Evolutionary conservation across 2,329 filamentous ascomycete genomes (phyloP).

Genomic region (Beauveria brongniartii): DNA sequence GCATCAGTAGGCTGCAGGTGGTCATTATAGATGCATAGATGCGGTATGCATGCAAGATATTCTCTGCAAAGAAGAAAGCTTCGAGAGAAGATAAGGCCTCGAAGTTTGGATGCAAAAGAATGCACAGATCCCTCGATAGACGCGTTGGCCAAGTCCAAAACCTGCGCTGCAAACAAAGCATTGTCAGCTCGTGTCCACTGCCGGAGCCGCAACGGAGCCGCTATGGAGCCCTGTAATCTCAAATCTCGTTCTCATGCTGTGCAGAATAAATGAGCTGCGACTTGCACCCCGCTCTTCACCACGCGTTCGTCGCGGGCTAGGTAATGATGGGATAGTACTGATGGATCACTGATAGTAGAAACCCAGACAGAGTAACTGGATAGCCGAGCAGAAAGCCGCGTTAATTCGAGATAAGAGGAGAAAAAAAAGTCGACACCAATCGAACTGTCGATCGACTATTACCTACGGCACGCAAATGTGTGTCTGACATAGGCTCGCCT

Average conservation of each 20-base stretch:
- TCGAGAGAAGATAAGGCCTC: not conserved
- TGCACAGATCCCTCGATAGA: not conserved
- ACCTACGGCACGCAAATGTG: not conserved
- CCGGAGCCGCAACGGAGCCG: conserved; percentile 4
- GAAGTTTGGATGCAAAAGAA: not conserved
- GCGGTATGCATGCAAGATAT: not conserved
- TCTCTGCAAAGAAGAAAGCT: not conserved
- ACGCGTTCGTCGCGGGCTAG: not conserved
- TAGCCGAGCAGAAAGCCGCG: not conserved
- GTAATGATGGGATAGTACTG: not conserved
- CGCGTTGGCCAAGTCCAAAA: no score
- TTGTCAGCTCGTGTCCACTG: not conserved
- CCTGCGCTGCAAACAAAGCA: not conserved
- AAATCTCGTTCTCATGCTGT: not conserved
- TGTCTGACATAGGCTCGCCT: conserved; percentile 2
- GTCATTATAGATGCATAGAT: not conserved
- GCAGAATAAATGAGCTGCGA: conserved; percentile 5
- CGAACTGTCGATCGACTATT: no score
- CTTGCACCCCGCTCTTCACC: conserved; percentile 5
- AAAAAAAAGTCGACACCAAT: no score
- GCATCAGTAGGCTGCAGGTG: conserved; percentile 5
- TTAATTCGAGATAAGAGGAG: no score
- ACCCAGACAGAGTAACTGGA: not conserved
- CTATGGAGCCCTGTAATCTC: conserved; percentile 9
- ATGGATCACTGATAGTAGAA: not conserved